Percentiles rank a stretch among this genome's conserved stretches.
phyloP scores from a whole-genome alignment of 805 yeast genomes.

The Wickerhamiella azyma region DNA sequence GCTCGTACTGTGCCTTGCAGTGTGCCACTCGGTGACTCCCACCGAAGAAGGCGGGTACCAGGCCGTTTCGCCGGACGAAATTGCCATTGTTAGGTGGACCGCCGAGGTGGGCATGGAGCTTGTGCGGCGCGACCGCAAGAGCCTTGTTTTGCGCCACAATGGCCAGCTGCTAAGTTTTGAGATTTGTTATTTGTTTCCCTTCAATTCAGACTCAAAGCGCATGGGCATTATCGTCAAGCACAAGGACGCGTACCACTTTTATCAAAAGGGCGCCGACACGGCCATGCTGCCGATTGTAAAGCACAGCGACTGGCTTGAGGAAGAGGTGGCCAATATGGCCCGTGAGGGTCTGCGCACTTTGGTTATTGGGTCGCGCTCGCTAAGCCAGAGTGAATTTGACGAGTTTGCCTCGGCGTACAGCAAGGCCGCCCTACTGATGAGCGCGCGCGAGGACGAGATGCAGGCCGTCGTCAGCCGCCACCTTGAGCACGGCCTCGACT shows the following conservation, averaged over 20 bases:
- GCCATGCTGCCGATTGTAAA: slow-evolving; percentile 79
- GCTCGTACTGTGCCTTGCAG: slow-evolving; percentile 64
- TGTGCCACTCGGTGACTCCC: slow-evolving; percentile 98
- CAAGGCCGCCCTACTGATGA: slow-evolving; percentile 66
- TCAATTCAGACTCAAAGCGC: slow-evolving; percentile 87
- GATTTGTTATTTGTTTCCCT: slow-evolving; percentile 77
- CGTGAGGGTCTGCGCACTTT: slow-evolving; percentile 93
- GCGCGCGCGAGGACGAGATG: slow-evolving; percentile 63
- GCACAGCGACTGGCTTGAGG: slow-evolving; percentile 90
- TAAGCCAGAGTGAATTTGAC: slow-evolving; percentile 40
- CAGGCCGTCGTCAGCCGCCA: slow-evolving; percentile 50
- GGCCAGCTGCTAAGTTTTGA: slow-evolving; percentile 39
- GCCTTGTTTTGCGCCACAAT: slow-evolving; percentile 53
- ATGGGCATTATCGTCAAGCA: slow-evolving; percentile 78
- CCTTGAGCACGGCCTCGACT: slow-evolving; percentile 71
- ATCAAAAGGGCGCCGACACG: slow-evolving; percentile 92
- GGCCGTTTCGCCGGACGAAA: slow-evolving; percentile 98
- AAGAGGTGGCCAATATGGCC: slow-evolving; percentile 95
- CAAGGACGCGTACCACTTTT: slow-evolving; percentile 66
- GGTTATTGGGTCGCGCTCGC: slow-evolving; percentile 77
- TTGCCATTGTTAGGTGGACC: slow-evolving; percentile 89
- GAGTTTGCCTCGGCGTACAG: slow-evolving; percentile 52
- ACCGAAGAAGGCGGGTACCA: slow-evolving; percentile 69
- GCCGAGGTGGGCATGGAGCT: slow-evolving; percentile 73
- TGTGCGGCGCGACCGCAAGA: slow-evolving; percentile 66